phyloP scores from a whole-genome alignment of 2,329 filamentous ascomycete genomes.

The Pestalotiopsis sp. region DNA sequence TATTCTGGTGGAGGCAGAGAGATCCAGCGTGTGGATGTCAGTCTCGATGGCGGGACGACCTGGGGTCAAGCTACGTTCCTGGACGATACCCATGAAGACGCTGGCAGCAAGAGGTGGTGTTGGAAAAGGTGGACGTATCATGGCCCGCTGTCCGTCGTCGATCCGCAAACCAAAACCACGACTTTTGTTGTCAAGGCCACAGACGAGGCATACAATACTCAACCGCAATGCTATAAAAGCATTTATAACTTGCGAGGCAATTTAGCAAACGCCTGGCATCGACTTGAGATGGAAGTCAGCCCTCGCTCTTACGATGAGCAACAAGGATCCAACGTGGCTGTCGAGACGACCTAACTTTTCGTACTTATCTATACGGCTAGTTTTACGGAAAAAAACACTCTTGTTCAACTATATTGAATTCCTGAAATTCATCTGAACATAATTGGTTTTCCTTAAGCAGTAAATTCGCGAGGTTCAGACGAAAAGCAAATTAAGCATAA shows the following conservation, averaged over 20 bases:
- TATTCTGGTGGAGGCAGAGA: slow-evolving; percentile 69
- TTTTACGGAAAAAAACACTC: too few species aligned
- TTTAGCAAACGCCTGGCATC: slow-evolving; percentile 69
- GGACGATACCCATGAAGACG: slow-evolving; percentile 43
- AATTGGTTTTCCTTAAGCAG: too few species aligned
- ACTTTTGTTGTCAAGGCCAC: slow-evolving; percentile 67
- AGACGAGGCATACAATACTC: slow-evolving; percentile 68
- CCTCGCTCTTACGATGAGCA: not conserved
- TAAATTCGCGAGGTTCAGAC: too few species aligned
- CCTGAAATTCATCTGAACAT: too few species aligned
- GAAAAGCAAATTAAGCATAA: too few species aligned
- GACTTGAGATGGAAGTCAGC: slow-evolving; percentile 41
- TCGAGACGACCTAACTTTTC: too few species aligned
- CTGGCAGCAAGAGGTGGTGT: slow-evolving; percentile 57
- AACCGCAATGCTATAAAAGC: slow-evolving; percentile 61
- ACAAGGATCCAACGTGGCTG: not conserved
- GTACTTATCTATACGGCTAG: too few species aligned
- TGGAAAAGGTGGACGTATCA: slow-evolving; percentile 68
- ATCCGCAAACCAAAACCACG: slow-evolving; percentile 41
- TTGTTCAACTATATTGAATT: too few species aligned
- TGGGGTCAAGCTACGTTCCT: slow-evolving; percentile 68
- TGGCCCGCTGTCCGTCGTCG: slow-evolving; percentile 43
- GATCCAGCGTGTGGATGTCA: slow-evolving; percentile 70
- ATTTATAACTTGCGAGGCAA: slow-evolving; percentile 69
- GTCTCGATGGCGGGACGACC: slow-evolving; percentile 62